phyloP scores from a whole-genome alignment of 2,329 filamentous ascomycete genomes.

The Hansfordia pulvinata region DNA sequence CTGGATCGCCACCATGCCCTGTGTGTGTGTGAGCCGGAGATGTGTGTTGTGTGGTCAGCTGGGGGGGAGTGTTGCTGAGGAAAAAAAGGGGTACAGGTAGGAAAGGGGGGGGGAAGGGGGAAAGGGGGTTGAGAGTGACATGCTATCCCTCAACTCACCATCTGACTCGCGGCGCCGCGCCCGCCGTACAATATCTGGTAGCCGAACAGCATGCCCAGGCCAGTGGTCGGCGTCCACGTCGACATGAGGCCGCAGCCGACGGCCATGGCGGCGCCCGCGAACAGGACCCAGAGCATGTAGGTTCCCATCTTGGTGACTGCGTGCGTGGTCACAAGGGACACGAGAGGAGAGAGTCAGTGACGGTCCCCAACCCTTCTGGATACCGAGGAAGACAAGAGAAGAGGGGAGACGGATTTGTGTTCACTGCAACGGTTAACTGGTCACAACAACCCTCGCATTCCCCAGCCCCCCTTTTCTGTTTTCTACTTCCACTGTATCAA shows the following conservation, averaged over 20 bases:
- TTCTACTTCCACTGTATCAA: slow-evolving; percentile 1
- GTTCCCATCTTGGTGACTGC: slow-evolving; percentile 14
- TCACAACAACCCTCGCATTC: no score
- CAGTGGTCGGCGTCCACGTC: slow-evolving; percentile 11
- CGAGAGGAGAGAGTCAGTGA: no score
- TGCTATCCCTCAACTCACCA: slow-evolving; percentile 4
- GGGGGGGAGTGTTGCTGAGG: background rate
- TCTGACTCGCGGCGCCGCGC: slow-evolving; percentile 13
- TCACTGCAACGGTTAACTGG: no score
- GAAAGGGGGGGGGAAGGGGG: background rate
- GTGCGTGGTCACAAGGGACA: background rate
- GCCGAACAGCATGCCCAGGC: slow-evolving; percentile 13
- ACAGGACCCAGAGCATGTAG: slow-evolving; percentile 13
- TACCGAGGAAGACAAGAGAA: no score
- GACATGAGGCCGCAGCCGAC: slow-evolving; percentile 13
- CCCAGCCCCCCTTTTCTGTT: no score
- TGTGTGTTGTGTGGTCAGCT: background rate
- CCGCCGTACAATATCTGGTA: slow-evolving; percentile 15
- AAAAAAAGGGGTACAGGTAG: background rate
- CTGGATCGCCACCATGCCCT: slow-evolving; percentile 14
- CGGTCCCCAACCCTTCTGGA: no score
- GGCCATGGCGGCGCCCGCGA: slow-evolving; percentile 9
- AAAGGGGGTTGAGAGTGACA: background rate
- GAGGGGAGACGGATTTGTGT: no score
- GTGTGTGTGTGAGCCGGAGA: background rate